Percentiles rank a stretch among this genome's conserved stretches.
phyloP scores from a whole-genome alignment of 2,329 filamentous ascomycete genomes.

The Calonectria henricotiae region DNA sequence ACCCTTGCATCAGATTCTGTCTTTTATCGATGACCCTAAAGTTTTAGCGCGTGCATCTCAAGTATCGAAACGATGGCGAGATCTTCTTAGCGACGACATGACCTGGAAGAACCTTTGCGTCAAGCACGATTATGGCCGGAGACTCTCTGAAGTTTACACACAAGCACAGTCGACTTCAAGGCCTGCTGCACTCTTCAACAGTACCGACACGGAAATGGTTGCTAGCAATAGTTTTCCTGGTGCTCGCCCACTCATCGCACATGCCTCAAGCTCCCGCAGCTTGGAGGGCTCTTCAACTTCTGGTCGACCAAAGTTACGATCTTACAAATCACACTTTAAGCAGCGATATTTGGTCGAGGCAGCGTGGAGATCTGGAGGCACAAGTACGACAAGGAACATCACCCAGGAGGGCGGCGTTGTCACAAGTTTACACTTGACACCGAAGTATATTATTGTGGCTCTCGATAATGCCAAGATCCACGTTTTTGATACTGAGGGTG shows the following conservation, averaged over 20 bases:
- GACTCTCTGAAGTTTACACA: constrained; percentile 68
- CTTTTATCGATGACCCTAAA: constrained; percentile 97
- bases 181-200: constrained; percentile 55
- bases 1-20: constrained; percentile 79
- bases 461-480: constrained; percentile 99
- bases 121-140: constrained; percentile 88
- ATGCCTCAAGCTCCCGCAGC: constrained; percentile 66
- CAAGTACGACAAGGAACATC: constrained; percentile 87
- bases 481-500: constrained; percentile 94
- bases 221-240: constrained; percentile 65
- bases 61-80: constrained; percentile 95
- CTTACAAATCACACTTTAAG: constrained; percentile 98
- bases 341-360: constrained; percentile 97
- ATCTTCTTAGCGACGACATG: constrained; percentile 95
- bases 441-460: constrained; percentile 97
- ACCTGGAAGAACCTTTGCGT: constrained; percentile 98
- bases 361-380: constrained; percentile 95
- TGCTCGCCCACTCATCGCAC: constrained; percentile 58
- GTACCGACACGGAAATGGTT: constrained; percentile 57
- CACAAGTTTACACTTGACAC: constrained; percentile 92
- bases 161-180: constrained; percentile 54
- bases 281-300: constrained; percentile 66
- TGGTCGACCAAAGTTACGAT: constrained; percentile 75
- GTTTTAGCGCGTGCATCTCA: constrained; percentile 94
- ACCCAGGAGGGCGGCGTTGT: constrained; percentile 98